Evolutionary conservation across 129 eudicot genomes (phyloP).

Genomic region (Gnaphalium uliginosum): DNA sequence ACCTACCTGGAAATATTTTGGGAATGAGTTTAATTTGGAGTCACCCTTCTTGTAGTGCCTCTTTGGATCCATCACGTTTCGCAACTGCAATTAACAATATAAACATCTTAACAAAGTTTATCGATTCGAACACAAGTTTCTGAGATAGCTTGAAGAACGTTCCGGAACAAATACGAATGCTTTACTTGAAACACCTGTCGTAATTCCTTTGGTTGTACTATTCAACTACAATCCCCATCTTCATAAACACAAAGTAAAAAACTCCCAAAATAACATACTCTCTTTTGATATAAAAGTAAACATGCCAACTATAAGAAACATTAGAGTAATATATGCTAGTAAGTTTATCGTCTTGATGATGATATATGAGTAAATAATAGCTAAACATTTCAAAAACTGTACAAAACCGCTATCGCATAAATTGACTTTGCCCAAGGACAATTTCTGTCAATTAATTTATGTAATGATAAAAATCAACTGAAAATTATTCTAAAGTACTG

Average conservation of each 20-base stretch:
- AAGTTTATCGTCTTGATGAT: neutral
- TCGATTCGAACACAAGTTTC: too few species aligned
- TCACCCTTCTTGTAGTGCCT: slow-evolving; percentile 96
- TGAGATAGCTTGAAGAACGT: too few species aligned
- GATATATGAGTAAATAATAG: too few species aligned
- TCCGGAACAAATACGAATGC: too few species aligned
- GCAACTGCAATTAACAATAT: slow-evolving; percentile 47
- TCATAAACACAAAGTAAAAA: too few species aligned
- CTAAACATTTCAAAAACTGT: neutral
- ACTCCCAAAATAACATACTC: too few species aligned
- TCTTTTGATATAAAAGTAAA: too few species aligned
- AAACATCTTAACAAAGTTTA: too few species aligned
- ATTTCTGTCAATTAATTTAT: neutral
- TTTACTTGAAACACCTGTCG: too few species aligned
- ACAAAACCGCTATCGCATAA: neutral
- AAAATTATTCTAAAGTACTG: neutral
- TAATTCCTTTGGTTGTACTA: too few species aligned
- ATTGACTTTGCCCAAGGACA: neutral
- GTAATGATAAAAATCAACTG: neutral
- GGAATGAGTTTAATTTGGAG: slow-evolving; percentile 61
- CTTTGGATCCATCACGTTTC: slow-evolving; percentile 88
- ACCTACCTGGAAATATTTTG: slow-evolving; percentile 85
- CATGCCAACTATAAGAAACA: neutral
- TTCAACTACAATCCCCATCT: too few species aligned
- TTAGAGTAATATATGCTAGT: neutral